phyloP scores from a whole-genome alignment of 768 basidiomycete species.

The Suillus lakei region DNA sequence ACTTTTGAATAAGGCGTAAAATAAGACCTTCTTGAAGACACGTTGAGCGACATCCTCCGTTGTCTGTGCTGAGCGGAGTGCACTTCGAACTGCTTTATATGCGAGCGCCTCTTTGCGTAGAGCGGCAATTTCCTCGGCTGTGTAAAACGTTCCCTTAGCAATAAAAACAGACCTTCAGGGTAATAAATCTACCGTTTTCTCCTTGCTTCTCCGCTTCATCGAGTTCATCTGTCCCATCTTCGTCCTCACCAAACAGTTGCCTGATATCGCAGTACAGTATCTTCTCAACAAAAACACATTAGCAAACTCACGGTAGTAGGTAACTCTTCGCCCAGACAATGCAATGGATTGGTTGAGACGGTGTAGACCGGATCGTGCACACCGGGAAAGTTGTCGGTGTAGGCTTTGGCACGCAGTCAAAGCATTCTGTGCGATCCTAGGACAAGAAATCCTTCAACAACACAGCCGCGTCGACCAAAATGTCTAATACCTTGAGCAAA shows the following conservation, averaged over 20 bases:
- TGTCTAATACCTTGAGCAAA: constrained; percentile 67
- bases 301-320: constrained; percentile 75
- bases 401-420: constrained; percentile 93
- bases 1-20: neutral
- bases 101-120: constrained; percentile 89
- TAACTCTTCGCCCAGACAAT: constrained; percentile 99
- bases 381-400: constrained; percentile 96
- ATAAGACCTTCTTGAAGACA: constrained; percentile 82
- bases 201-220: constrained; percentile 93
- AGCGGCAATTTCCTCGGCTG: constrained; percentile 89
- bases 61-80: constrained; percentile 52
- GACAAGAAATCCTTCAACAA: constrained; percentile 4
- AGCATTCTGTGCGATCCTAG: constrained; percentile 93
- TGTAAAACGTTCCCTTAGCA: neutral
- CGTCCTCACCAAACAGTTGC: constrained; percentile 94
- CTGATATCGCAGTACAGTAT: constrained; percentile 43
- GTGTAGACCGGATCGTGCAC: constrained; percentile 96
- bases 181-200: constrained; percentile 74
- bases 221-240: constrained; percentile 79
- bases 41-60: constrained; percentile 60
- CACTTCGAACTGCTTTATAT: constrained; percentile 78
- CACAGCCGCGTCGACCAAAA: neutral
- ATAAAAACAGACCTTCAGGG: constrained; percentile 1
- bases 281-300: neutral
- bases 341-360: constrained; percentile 96